A percentile compares a stretch with the other conserved stretches of the same genome.
Conservation (phyloP, 495 filamentous ascomycete species). For the Aspergillus ellipticus region DNA sequence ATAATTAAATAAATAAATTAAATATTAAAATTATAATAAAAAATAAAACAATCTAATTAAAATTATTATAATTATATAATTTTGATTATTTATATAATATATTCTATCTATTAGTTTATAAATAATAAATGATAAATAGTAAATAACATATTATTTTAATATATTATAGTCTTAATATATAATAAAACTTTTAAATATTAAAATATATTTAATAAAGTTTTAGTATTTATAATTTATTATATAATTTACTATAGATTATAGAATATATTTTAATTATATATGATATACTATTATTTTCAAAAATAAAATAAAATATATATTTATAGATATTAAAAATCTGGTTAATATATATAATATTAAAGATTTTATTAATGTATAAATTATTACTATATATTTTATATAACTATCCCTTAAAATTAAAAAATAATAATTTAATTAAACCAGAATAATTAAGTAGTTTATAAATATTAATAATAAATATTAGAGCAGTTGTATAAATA, state of each 20-base stretch:
- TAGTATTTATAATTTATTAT: conserved; percentile 3
- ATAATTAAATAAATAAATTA: neutral
- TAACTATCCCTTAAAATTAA: neutral
- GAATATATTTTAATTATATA: conserved; percentile 5
- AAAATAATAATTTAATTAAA: neutral
- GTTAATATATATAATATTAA: too few species aligned
- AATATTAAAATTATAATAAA: neutral
- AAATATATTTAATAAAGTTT: neutral
- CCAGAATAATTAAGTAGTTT: neutral
- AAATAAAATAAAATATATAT: conserved; percentile 6
- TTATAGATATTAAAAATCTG: too few species aligned
- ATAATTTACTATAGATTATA: neutral
- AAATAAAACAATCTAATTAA: neutral
- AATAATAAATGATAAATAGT: too few species aligned
- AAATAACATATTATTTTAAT: too few species aligned
- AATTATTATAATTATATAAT: neutral
- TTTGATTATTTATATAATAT: too few species aligned
- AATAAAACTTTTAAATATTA: too few species aligned
- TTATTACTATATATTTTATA: neutral
- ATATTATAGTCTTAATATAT: neutral
- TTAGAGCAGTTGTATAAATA: too few species aligned
- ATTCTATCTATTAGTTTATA: neutral
- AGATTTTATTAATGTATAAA: too few species aligned
- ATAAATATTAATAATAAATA: too few species aligned
- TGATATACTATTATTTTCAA: conserved; percentile 8